These are phyloP conservation scores for Blakeslea trispora DNA, from an alignment of 371 early-diverging fungal genomes.

Conservation along the genomic window DNA sequence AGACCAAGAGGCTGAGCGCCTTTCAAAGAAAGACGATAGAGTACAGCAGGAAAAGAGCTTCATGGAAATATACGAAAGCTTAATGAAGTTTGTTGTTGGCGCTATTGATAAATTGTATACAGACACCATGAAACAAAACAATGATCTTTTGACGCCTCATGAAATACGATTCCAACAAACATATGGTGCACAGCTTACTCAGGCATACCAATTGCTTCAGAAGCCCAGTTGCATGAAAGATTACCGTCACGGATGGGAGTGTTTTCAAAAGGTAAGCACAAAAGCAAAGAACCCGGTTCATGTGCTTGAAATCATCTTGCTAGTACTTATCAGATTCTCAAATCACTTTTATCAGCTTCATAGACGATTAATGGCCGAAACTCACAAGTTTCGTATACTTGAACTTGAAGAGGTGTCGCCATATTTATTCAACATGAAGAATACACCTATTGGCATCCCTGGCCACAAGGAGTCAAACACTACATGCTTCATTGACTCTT, in stretches of 20 bases:
- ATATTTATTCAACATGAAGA: conserved; percentile 51
- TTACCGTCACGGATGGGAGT: conserved; percentile 60
- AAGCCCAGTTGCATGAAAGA: conserved; percentile 53
- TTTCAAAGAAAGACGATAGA: conserved; percentile 10
- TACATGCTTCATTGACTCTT: conserved; percentile 52
- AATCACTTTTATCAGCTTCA: conserved; percentile 29
- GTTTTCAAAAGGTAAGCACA: conserved; percentile 62
- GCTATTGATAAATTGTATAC: conserved; percentile 54
- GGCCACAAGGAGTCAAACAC: conserved; percentile 37
- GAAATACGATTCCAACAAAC: conserved; percentile 68
- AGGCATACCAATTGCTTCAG: conserved; percentile 53
- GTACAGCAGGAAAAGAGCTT: conserved; percentile 52
- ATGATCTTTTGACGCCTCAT: conserved; percentile 53
- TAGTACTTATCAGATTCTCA: conserved; percentile 10
- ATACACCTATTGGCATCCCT: conserved; percentile 69
- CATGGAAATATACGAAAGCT: conserved; percentile 53
- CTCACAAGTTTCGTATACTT: conserved; percentile 58
- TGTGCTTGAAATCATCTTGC: no score
- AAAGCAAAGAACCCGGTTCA: no score
- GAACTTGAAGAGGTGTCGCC: conserved; percentile 67
- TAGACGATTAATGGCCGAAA: conserved; percentile 58
- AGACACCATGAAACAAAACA: conserved; percentile 38
- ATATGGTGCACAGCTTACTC: conserved; percentile 54
- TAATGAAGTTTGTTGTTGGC: conserved; percentile 61
- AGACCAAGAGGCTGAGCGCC: conserved; percentile 52